Percentiles rank a stretch among this genome's conserved stretches.
These are phyloP conservation scores for Hypoxylon sp. DNA, from an alignment of 2,329 filamentous ascomycete genomes.

Conservation along the genomic window DNA sequence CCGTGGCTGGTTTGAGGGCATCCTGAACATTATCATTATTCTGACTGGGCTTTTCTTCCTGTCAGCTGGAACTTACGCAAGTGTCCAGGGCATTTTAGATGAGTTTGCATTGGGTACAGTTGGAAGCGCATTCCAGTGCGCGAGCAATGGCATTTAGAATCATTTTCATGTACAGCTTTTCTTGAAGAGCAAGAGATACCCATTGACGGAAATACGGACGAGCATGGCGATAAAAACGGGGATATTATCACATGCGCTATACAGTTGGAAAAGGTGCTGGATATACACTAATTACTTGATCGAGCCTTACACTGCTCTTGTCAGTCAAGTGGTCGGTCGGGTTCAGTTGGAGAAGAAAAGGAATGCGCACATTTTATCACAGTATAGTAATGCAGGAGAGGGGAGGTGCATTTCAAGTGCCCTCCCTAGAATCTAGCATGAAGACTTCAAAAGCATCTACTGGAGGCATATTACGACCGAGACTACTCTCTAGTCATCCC, in stretches of 20 bases:
- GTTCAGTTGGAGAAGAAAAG: slow-evolving; percentile 11
- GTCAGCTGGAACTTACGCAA: slow-evolving; percentile 84
- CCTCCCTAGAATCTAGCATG: slow-evolving; percentile 48
- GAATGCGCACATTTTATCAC: slow-evolving; percentile 30
- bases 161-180: slow-evolving; percentile 34
- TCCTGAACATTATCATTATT: slow-evolving; percentile 81
- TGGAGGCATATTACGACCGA: slow-evolving; percentile 38
- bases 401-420: slow-evolving; percentile 30
- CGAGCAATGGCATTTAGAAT: slow-evolving; percentile 72
- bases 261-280: slow-evolving; percentile 14
- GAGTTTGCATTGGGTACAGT: slow-evolving; percentile 77
- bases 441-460: slow-evolving; percentile 41
- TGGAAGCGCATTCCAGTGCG: slow-evolving; percentile 81
- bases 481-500: slow-evolving; percentile 16
- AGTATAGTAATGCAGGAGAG: slow-evolving; percentile 52
- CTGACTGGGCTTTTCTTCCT: slow-evolving; percentile 84
- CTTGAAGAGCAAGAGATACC: slow-evolving; percentile 47
- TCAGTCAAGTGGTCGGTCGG: slow-evolving; percentile 1
- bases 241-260: slow-evolving; percentile 18
- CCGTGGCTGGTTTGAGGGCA: slow-evolving; percentile 67
- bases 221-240: slow-evolving; percentile 22
- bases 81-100: slow-evolving; percentile 80
- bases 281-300: slow-evolving; percentile 27
- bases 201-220: slow-evolving; percentile 30
- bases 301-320: slow-evolving; percentile 8